Base-by-base conservation (phyloP, 768 basidiomycete genomes). In the Boletus vermiculosoides region DNA sequence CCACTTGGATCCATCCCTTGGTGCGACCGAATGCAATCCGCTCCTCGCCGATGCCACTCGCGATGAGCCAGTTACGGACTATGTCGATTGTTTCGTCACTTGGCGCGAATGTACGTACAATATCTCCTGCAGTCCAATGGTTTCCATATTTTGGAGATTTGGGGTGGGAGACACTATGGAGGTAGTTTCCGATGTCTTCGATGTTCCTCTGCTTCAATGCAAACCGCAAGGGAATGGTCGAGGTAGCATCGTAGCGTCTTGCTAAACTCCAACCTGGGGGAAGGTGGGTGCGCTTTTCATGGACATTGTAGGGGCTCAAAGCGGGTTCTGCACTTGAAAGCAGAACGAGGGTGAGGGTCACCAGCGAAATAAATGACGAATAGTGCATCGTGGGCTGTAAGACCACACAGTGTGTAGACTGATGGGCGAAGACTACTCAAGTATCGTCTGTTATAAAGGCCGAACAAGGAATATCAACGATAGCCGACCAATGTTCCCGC, bases 241-340 rank as follows among this genome's bases (percentile, higher is more conserved):
- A 60, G 22, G 71, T 62, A 9, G 76, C 58, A 5, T 72, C 69
- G 44, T 77, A 73, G 44, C 74, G 68, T 33, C 74, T 72, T 15
- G 72, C 59, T 15, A 71, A 63, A 6, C 63, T 59, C 80, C 80
- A 83, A 5, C 65, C 66, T 0, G 49, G 2, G 3, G 78, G 78
- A 3, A 68, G 60, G 13, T 44, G 59, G 16, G 66, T 66, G 53
- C 78, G 78, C 44, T 67, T 74, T 63, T 80, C 79, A 55, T 80
- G 33, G 28, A 28, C 45, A 56, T 66, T 68, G 57, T 71, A 66
- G 23, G 59, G 46, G 16, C 54, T 60, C 54, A 45, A 34, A 13
- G 46, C 46, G 30, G 67, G 52, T 25, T 39, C 48, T 20, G 66
- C 67, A 7, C 65, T 50, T 0, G 67, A 56, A 41, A 63, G 45